Percentiles rank a stretch among this genome's conserved stretches.
These are phyloP conservation scores for Stemphylium beticola DNA, from an alignment of 2,329 filamentous ascomycete species.

Conservation along the genomic window DNA sequence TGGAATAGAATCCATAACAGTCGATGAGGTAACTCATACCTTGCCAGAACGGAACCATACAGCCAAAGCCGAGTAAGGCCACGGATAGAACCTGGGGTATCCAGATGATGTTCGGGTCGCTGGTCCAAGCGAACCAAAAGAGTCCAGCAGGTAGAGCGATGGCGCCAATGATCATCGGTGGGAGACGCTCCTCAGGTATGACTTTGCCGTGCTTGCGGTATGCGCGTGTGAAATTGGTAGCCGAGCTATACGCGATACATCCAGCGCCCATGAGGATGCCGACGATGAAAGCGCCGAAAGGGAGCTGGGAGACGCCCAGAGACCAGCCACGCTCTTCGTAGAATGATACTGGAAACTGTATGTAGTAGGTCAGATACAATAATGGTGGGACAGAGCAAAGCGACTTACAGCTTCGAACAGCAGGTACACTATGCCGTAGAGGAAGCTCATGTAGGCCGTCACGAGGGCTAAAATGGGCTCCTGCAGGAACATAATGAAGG, in stretches of 20 bases:
- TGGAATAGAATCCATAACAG: constrained; percentile 56
- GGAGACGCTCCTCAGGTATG: constrained; percentile 66
- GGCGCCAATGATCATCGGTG: constrained; percentile 69
- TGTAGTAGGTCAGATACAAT: constrained; percentile 7
- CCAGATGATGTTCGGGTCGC: constrained; percentile 58
- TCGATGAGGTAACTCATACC: constrained; percentile 85
- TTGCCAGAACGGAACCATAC: constrained; percentile 81
- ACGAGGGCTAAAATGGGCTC: constrained; percentile 52
- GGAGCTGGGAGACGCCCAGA: constrained; percentile 63
- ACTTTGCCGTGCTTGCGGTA: constrained; percentile 52
- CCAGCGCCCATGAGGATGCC: constrained; percentile 62
- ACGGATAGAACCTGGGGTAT: constrained; percentile 63
- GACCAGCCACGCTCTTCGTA: constrained; percentile 69
- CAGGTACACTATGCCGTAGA: constrained; percentile 69
- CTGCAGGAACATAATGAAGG: constrained; percentile 66
- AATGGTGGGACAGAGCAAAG: constrained; percentile 49
- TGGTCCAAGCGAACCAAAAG: constrained; percentile 68
- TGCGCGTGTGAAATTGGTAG: constrained; percentile 42
- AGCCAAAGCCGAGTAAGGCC: constrained; percentile 71
- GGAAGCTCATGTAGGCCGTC: constrained; percentile 72
- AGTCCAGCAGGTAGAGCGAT: constrained; percentile 64
- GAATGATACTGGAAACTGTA: constrained; percentile 68
- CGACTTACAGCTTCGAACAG: constrained; percentile 44
- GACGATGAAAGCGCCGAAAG: constrained; percentile 69
- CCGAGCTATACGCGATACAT: constrained; percentile 41